Evolutionary conservation across 192 early-diverging fungal species (phyloP).

Genomic region (Gigaspora rosea): DNA sequence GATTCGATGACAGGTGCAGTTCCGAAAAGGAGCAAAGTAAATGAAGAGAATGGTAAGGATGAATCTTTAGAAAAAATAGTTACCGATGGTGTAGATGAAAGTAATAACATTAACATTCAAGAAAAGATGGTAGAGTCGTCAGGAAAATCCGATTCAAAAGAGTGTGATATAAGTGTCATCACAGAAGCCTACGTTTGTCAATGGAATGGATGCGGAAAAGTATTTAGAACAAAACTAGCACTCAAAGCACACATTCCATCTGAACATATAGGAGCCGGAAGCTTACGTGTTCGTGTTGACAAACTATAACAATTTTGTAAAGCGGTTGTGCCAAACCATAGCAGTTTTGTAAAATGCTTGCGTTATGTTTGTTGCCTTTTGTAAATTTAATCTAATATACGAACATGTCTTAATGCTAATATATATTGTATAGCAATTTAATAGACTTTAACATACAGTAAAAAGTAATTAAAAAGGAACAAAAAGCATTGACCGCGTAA

Average conservation of each 20-base stretch:
- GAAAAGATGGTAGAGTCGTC: neutral
- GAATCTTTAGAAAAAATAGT: neutral
- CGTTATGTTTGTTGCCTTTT: too few species aligned
- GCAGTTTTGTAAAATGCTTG: too few species aligned
- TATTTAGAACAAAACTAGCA: constrained; percentile 17
- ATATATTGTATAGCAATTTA: too few species aligned
- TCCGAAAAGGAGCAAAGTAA: neutral
- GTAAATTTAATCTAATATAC: too few species aligned
- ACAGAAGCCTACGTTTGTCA: neutral
- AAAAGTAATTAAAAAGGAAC: too few species aligned
- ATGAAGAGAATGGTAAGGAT: neutral
- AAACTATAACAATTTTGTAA: neutral
- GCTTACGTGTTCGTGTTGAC: neutral
- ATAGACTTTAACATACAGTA: too few species aligned
- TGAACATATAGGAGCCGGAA: neutral
- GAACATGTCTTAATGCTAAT: too few species aligned
- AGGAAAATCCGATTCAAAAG: neutral
- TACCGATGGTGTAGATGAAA: neutral
- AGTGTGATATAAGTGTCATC: neutral
- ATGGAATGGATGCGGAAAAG: neutral
- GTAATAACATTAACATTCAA: neutral
- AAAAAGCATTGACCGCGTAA: too few species aligned
- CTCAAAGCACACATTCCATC: neutral
- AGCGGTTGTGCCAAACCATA: too few species aligned
- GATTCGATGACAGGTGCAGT: too few species aligned